Evolutionary conservation across 2,329 filamentous ascomycete species (phyloP).

Genomic region (Beauveria asiatica): DNA sequence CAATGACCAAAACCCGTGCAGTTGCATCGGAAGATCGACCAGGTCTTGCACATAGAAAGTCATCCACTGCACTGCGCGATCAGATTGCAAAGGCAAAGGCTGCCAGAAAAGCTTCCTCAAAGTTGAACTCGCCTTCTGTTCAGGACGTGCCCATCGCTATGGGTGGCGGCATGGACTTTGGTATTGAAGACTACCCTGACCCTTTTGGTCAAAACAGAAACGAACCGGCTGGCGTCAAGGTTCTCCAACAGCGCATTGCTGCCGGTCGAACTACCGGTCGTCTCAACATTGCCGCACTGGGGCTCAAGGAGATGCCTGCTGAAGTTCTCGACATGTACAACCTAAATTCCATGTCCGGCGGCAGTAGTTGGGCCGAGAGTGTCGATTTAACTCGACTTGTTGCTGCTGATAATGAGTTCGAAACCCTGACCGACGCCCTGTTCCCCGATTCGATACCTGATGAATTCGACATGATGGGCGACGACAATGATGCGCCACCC

Average conservation of each 20-base stretch:
- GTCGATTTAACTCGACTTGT: conserved; percentile 80
- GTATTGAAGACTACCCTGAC: conserved; percentile 41
- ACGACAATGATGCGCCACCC: conserved; percentile 55
- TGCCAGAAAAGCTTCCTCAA: conserved; percentile 51
- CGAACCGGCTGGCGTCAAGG: conserved; percentile 51
- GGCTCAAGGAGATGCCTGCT: conserved; percentile 66
- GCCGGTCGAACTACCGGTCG: conserved; percentile 68
- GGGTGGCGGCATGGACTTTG: conserved; percentile 40
- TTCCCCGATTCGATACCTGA: conserved; percentile 66
- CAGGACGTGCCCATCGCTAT: conserved; percentile 35
- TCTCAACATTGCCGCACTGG: conserved; percentile 81
- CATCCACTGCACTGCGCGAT: conserved; percentile 73
- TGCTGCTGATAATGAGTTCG: conserved; percentile 83
- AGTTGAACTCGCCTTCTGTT: background rate
- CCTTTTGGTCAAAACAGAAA: conserved; percentile 62
- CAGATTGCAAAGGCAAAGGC: conserved; percentile 92
- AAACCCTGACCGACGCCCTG: conserved; percentile 59
- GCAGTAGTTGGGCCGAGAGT: conserved; percentile 78
- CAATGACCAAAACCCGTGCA: conserved; percentile 14
- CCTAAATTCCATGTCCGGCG: conserved; percentile 53
- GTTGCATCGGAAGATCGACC: conserved; percentile 14
- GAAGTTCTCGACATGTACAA: conserved; percentile 91
- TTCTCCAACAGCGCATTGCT: conserved; percentile 65
- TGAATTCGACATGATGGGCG: conserved; percentile 38
- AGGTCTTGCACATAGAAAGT: conserved; percentile 42